Evolutionary conservation across 2,329 filamentous ascomycete genomes (phyloP), one percentile per base, ranked within the genome.

Genomic region (Ceratocystis albifundus): DNA sequence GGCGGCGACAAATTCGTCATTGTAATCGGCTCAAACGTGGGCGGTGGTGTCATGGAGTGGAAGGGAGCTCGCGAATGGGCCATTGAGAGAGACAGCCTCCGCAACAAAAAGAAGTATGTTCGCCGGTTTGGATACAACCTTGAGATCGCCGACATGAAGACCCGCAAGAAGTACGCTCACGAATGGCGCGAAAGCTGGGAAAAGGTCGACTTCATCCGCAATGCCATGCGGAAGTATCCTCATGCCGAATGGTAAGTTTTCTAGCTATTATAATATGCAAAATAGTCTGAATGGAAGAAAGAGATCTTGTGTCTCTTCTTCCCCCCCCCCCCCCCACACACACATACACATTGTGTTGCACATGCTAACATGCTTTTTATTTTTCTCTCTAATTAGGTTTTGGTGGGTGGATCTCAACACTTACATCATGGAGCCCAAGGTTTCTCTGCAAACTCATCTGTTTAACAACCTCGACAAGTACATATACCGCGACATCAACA

Each of bases 141-240:
- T 67, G 94, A 99, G 75, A 88, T 97, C 73, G 90, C 96, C 70
- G 95, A 99, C 75, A 96, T 99, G 92, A 93, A 91, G 78, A 96
- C 92, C 65, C 96, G 96, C 82, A 97, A 96, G 78, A 86, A 92
- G 70, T 99, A 99, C 74, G 93, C 94, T 32, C 94, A 99, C 77
- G 94, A 99, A 77, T 99, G 94, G 94, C 85, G 94, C 72, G 94
- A 99, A 77, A 95, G 93, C 75, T 99, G 94, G 94, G 94, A 99
- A 77, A 99, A 97, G 80, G 92, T 96, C 69, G 94, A 99, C 75
- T 90, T 90, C 53, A 85, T 99, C 72, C 86, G 93, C 68, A 89
- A 90, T 69, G 86, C 88, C 57, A 87, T 99, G 82, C 84, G 86
- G 74, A 96, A 96, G 75, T 96, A 97, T 73, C 94, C 94, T 32